A percentile compares a stretch with the other conserved stretches of the same genome.
Evolutionary conservation across 1,284 basidiomycete species (phyloP).

Genomic region (Boletellus deceptivus): DNA sequence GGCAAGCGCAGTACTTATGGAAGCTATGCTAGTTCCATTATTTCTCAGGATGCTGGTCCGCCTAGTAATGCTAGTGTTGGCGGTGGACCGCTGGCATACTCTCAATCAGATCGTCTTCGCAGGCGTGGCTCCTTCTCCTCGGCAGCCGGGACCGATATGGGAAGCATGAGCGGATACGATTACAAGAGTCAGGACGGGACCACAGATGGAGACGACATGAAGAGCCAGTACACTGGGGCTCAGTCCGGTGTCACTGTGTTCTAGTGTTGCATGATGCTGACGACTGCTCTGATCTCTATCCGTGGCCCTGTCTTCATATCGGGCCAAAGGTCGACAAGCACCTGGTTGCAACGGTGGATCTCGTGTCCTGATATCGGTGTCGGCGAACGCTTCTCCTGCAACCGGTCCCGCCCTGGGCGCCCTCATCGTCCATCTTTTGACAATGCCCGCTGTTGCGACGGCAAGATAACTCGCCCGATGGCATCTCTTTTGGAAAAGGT

Average conservation of each 20-base stretch:
- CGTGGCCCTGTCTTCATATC: conserved; percentile 2
- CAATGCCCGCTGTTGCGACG: conserved; percentile 2
- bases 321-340: conserved; percentile 14
- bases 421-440: conserved; percentile 1
- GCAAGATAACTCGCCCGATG: conserved; percentile 5
- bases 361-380: conserved; percentile 1
- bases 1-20: conserved; percentile 75
- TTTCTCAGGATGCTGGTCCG: conserved; percentile 82
- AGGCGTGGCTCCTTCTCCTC: conserved; percentile 73
- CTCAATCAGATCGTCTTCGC: conserved; percentile 73
- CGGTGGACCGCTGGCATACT: conserved; percentile 63
- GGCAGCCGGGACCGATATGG: conserved; percentile 71
- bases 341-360: conserved; percentile 8
- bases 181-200: conserved; percentile 85
- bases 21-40: conserved; percentile 87
- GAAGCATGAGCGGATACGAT: conserved; percentile 74
- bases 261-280: conserved; percentile 34
- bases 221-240: conserved; percentile 79
- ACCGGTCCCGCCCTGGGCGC: conserved; percentile 12
- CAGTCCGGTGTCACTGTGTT: conserved; percentile 83
- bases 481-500: conserved; percentile 3
- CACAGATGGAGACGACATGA: conserved; percentile 76
- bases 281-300: conserved; percentile 10
- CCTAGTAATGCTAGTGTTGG: conserved; percentile 49
- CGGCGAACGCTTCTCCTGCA: conserved; percentile 17